Base-by-base conservation (phyloP, 1,284 basidiomycete genomes). In the Veloporphyrellus conicus region DNA sequence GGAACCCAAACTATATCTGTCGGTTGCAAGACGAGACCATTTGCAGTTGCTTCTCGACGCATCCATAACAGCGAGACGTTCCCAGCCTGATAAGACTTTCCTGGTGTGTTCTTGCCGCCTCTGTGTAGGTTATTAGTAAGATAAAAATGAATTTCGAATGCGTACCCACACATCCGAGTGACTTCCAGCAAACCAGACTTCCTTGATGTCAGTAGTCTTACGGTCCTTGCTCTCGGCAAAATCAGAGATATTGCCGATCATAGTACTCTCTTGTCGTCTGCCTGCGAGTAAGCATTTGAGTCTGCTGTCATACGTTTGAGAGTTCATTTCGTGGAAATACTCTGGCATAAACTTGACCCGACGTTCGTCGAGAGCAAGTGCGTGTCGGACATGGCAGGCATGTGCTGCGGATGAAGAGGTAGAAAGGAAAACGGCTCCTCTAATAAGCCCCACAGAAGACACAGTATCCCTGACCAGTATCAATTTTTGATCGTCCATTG, bases 271-370 rank as follows among this genome's bases (percentile, higher is more conserved):
- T n/a, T n/a, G n/a, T n/a, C n/a, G n/a, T n/a, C n/a, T n/a, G n/a
- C n/a, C n/a, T n/a, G n/a, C n/a, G n/a, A n/a, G n/a, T n/a, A n/a
- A n/a, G n/a, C n/a, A n/a, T n/a, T n/a, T n/a, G n/a, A n/a, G n/a
- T n/a, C n/a, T n/a, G n/a, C n/a, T n/a, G n/a, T n/a, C n/a, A n/a
- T n/a, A n/a, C n/a, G n/a, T n/a, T n/a, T n/a, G n/a, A n/a, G 53
- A 46, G 20, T 52, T 54, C 53, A 52, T 55, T 33, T 55, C 53
- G 10, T 42, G 53, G 31, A 51, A 55, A 28, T 65, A 64, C 43
- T 71, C 70, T 1, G 69, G 67, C 38, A 65, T 57, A 48, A 68
- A 71, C 42, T 68, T 68, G 22, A 67, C 68, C 2, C 69, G 65
- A 28, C 60, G 53, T 43, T 70, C 69, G 31, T 70, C 69, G 1